Conservation (phyloP, 148 eudicot genomes). For the Dysphania ambrosioides region DNA sequence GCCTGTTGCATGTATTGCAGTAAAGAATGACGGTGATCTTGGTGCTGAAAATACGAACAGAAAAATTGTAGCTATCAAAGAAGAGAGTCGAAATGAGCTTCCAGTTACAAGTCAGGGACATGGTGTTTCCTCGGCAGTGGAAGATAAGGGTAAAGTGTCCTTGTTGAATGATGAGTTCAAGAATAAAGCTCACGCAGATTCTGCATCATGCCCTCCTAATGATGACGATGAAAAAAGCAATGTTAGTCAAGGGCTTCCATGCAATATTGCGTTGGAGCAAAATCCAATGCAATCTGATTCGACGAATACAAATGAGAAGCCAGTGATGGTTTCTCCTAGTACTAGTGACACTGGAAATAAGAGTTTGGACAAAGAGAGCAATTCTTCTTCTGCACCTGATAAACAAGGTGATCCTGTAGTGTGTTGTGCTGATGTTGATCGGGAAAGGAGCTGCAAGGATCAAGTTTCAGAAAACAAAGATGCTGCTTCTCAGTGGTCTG, state of each 20-base stretch:
- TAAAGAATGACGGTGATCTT: slow-evolving; percentile 30
- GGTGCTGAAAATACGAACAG: slow-evolving; percentile 20
- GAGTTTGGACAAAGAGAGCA: slow-evolving; percentile 21
- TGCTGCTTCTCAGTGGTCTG: background rate
- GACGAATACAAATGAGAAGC: slow-evolving; percentile 13
- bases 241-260: slow-evolving; percentile 7
- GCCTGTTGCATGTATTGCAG: slow-evolving; percentile 3
- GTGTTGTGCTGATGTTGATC: slow-evolving; percentile 18
- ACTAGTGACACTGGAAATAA: slow-evolving; percentile 8
- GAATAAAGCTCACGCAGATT: slow-evolving; percentile 23
- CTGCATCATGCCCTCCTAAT: slow-evolving; percentile 12
- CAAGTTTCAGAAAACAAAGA: slow-evolving; percentile 27
- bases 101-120: slow-evolving; percentile 24
- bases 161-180: slow-evolving; percentile 21
- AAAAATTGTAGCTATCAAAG: slow-evolving; percentile 17
- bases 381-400: slow-evolving; percentile 3
- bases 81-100: slow-evolving; percentile 18
- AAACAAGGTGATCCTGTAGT: slow-evolving; percentile 22
- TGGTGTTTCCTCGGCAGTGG: slow-evolving; percentile 12
- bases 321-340: slow-evolving; percentile 20
- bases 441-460: slow-evolving; percentile 22
- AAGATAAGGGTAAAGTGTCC: slow-evolving; percentile 26
- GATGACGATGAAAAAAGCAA: slow-evolving; percentile 1
- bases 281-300: slow-evolving; percentile 21
- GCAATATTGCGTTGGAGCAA: slow-evolving; percentile 20